Base-by-base conservation (phyloP, 2,329 filamentous ascomycete genomes). In the Apiospora hydei region DNA sequence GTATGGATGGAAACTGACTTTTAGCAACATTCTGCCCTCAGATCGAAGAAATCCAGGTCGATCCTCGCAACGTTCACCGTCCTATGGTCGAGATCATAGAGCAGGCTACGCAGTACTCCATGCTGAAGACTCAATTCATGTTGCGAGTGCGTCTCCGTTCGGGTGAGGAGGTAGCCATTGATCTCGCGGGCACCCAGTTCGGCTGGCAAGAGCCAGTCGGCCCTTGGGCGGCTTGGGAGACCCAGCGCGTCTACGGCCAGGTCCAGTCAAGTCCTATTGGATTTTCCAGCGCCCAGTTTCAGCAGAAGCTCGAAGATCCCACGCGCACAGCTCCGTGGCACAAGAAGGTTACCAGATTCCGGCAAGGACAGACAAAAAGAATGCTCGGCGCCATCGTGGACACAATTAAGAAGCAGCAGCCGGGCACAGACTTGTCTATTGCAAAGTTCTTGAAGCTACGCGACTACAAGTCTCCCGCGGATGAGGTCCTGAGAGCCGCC, bases 361-460 rank as follows among this genome's bases (percentile, higher is more conserved):
- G n/a, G n/a, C n/a, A n/a, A n/a, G n/a, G n/a, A n/a, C n/a, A n/a
- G n/a, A n/a, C n/a, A n/a, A n/a, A n/a, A n/a, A n/a, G n/a, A n/a
- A n/a, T n/a, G n/a, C n/a, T n/a, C n/a, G n/a, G n/a, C n/a, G n/a
- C n/a, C n/a, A n/a, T n/a, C n/a, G n/a, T n/a, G n/a, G n/a, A n/a
- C n/a, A n/a, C n/a, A n/a, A n/a, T n/a, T n/a, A n/a, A n/a, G n/a
- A 26, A 6, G 2, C 24, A 53, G 13, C 51, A 30, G 13, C 24
- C 51, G 4, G 51, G 13, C 24, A 30, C 11, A 3, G 18, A 16
- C 3, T 4, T 1, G 1, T 53, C 24, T 4, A 11, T 30, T 13
- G 11, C 24, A 3, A 16, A 18, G 24, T 4, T 30, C 0, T 4
- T 53, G 1, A 14, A 18, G 3, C 4, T 1, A 1, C 24, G 1